phyloP scores from a whole-genome alignment of 768 basidiomycete genomes.

The Kwoniella pini region DNA sequence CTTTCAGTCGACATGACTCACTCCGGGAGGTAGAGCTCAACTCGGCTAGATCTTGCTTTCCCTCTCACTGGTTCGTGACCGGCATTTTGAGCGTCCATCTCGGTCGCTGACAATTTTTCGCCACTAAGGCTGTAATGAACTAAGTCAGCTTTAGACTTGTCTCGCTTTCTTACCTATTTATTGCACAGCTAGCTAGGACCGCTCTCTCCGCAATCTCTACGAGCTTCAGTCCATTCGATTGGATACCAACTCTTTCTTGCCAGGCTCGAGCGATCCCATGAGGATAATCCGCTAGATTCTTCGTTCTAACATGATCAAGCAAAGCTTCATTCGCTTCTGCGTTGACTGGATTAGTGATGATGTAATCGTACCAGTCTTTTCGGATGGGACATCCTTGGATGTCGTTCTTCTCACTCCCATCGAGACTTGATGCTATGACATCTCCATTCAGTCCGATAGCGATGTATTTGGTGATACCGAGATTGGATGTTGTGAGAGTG shows the following conservation, averaged over 20 bases:
- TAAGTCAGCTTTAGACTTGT: not conserved
- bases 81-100: constrained; percentile 36
- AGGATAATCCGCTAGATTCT: constrained; percentile 26
- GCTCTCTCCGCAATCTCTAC: constrained; percentile 26
- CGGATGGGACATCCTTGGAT: constrained; percentile 12
- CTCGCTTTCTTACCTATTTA: constrained; percentile 29
- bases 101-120: constrained; percentile 4
- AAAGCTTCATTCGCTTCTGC: not conserved
- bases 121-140: constrained; percentile 33
- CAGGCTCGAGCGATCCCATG: constrained; percentile 28
- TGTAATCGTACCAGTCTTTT: constrained; percentile 15
- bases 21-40: constrained; percentile 43
- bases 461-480: not conserved
- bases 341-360: not conserved
- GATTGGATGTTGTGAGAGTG: no score
- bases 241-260: not conserved
- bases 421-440: constrained; percentile 18
- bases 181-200: constrained; percentile 31
- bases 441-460: constrained; percentile 29
- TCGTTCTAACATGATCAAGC: constrained; percentile 27
- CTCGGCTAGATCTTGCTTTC: not conserved
- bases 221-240: not conserved
- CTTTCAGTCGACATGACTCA: constrained; percentile 18
- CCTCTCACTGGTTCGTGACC: constrained; percentile 10
- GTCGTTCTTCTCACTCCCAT: not conserved